These are phyloP conservation scores for Stereocaulon alpinum DNA, from an alignment of 495 filamentous ascomycete species.

Conservation along the genomic window DNA sequence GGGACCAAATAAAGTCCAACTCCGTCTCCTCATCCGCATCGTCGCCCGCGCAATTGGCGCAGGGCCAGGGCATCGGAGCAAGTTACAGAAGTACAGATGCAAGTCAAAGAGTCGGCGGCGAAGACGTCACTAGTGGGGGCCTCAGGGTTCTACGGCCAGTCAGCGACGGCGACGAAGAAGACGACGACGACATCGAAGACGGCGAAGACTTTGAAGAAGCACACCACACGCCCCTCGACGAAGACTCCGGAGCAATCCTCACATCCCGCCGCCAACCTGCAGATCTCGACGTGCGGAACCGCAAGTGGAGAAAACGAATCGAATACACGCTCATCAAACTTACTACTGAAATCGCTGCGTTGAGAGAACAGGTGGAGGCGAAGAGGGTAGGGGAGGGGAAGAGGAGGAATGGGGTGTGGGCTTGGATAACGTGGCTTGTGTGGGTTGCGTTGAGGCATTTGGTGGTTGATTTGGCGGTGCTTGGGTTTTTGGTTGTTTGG, in stretches of 20 bases:
- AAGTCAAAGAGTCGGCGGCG: constrained; percentile 26
- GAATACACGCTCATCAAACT: constrained; percentile 82
- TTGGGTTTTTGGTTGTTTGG: constrained; percentile 65
- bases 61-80: not conserved
- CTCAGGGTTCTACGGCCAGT: constrained; percentile 69
- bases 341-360: constrained; percentile 86
- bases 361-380: constrained; percentile 80
- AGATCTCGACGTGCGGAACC: constrained; percentile 25
- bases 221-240: constrained; percentile 19
- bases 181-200: constrained; percentile 40
- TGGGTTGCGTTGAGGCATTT: constrained; percentile 66
- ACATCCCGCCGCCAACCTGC: constrained; percentile 3
- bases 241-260: constrained; percentile 12
- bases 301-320: constrained; percentile 69
- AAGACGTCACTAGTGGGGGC: constrained; percentile 24
- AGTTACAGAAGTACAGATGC: constrained; percentile 31
- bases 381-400: constrained; percentile 34
- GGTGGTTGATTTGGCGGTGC: constrained; percentile 55
- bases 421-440: constrained; percentile 65
- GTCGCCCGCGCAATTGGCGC: constrained; percentile 11
- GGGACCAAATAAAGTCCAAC: constrained; percentile 93
- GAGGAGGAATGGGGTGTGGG: constrained; percentile 42
- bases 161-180: constrained; percentile 59
- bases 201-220: constrained; percentile 28
- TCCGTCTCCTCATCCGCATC: constrained; percentile 36